Evolutionary conservation across 2,329 filamentous ascomycete genomes (phyloP).

Genomic region (Sclerotinia trifoliorum): DNA sequence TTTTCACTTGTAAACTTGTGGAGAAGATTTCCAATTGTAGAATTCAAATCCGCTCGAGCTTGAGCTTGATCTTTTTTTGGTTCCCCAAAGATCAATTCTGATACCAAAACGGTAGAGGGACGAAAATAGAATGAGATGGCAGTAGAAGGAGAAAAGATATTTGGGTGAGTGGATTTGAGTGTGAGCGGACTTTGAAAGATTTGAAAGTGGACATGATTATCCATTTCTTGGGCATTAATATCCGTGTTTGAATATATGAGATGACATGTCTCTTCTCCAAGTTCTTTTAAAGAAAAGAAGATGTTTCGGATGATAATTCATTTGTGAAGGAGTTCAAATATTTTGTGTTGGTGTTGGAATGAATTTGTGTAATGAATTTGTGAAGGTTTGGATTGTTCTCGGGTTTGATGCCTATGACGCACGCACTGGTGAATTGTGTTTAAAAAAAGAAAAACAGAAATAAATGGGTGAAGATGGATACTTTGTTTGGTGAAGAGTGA

Average conservation of each 20-base stretch:
- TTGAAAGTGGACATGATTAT: neutral
- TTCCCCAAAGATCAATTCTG: neutral
- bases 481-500: no score
- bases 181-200: neutral
- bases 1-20: neutral
- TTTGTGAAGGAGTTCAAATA: neutral
- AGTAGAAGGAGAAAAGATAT: neutral
- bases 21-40: constrained; percentile 4
- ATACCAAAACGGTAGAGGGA: neutral
- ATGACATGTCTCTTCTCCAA: constrained; percentile 2
- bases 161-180: neutral
- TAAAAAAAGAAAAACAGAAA: neutral
- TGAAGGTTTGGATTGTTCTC: neutral
- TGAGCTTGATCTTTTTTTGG: neutral
- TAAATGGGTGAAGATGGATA: no score
- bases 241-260: neutral
- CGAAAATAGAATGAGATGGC: neutral
- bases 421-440: neutral
- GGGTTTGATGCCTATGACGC: neutral
- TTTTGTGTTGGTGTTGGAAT: neutral
- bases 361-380: neutral
- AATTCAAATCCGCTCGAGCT: neutral
- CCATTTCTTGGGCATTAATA: neutral
- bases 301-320: neutral
- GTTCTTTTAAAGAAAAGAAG: neutral